Percentiles rank a stretch among this genome's conserved stretches.
phyloP scores from a whole-genome alignment of 495 filamentous ascomycete genomes.

The Lepidopterella palustris region DNA sequence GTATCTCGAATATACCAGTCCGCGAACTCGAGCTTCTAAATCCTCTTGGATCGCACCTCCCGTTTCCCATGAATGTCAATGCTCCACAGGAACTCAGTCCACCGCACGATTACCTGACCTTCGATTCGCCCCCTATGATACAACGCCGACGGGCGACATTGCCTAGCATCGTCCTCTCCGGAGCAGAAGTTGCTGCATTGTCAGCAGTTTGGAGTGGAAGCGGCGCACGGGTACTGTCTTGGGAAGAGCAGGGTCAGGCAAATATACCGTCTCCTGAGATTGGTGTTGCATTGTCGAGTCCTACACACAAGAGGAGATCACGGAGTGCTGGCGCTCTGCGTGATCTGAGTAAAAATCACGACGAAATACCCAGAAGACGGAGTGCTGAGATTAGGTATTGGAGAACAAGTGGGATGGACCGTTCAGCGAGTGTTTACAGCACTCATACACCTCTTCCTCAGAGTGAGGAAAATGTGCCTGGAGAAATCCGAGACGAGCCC shows the following conservation, averaged over 20 bases:
- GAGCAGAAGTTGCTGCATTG: slow-evolving; percentile 11
- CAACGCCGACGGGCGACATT: slow-evolving; percentile 25
- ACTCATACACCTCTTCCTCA: slow-evolving; percentile 13
- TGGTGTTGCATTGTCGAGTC: slow-evolving; percentile 28
- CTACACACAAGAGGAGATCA: slow-evolving; percentile 24
- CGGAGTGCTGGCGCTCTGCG: slow-evolving; percentile 31
- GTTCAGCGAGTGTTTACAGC: slow-evolving; percentile 22
- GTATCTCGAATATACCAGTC: slow-evolving; percentile 22
- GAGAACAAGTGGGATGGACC: slow-evolving; percentile 15
- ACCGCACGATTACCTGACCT: slow-evolving; percentile 25
- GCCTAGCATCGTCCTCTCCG: slow-evolving; percentile 20
- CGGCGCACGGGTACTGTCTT: slow-evolving; percentile 2
- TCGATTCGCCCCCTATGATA: slow-evolving; percentile 1
- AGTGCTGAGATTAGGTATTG: slow-evolving; percentile 30
- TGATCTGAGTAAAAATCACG: slow-evolving; percentile 16
- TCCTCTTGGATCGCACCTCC: slow-evolving; percentile 28
- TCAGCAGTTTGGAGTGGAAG: slow-evolving; percentile 1
- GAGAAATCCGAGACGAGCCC: not conserved
- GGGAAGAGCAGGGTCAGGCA: slow-evolving; percentile 13
- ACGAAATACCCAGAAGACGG: slow-evolving; percentile 15
- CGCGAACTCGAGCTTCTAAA: slow-evolving; percentile 22
- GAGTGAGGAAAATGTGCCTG: slow-evolving; percentile 11
- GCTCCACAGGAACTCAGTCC: slow-evolving; percentile 26
- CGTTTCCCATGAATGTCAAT: slow-evolving; percentile 34
- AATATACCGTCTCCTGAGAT: slow-evolving; percentile 23